Evolutionary conservation across 2,329 filamentous ascomycete genomes (phyloP), one percentile per base, ranked within the genome.

Genomic region (Verticillium nubilum): DNA sequence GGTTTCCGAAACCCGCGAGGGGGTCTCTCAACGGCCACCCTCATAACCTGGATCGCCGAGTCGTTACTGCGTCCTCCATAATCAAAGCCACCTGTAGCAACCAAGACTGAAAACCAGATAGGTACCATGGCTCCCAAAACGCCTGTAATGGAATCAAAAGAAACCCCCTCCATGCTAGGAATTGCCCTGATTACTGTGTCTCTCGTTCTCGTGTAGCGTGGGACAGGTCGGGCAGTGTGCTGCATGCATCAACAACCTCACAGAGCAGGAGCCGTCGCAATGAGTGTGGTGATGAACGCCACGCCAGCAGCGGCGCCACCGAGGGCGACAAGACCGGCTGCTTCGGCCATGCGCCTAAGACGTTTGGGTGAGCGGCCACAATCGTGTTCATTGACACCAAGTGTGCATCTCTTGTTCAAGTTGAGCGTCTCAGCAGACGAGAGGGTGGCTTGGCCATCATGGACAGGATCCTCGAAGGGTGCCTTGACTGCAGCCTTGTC

Each of bases 191-290:
- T 9, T 50, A 12, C n/a, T 17, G 6, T 37, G 33, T 37, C 10
- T 12, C 12, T 37, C 33, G 17, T 17, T 15, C 33, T 17, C 15
- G 33, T 15, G 15, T 37, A 17, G 15, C 6, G 15, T 15, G 33
- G 3, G 9, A 37, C 33, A 37, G 15, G 33, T 37, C 7, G n/a
- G 12, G 42, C 42, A 53, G 25, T 28, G 25, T 10, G 6, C 25
- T 28, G 52, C 17, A 53, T 17, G n/a, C 47, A 13, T 19, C 6
- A 26, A 12, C 19, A n/a, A 17, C 19, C 42, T 50, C 42, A 50
- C 10, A 76, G 70, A 3, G 68, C 67, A 0, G 74, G 74, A 1
- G 74, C 74, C 9, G 74, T 75, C 61, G 73, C 74, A 50, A 76
- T 72, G 13, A 77, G 65, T 1, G 73, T 71, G 1, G 70, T 69